Conservation (phyloP, 2,329 filamentous ascomycete genomes). For the Colletotrichum magnum region DNA sequence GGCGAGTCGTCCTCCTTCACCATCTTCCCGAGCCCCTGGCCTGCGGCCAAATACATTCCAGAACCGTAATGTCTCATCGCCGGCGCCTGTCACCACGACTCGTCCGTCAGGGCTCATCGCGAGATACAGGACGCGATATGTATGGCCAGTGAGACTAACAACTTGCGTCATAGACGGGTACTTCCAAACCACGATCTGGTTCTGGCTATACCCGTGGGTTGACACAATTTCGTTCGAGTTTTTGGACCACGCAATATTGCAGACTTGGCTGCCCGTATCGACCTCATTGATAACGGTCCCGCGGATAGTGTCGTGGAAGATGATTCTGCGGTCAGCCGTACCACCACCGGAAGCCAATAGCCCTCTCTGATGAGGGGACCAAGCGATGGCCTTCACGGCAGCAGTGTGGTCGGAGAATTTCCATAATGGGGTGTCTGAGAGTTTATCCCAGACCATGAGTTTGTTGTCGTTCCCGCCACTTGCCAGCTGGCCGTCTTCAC, state of each 20-base stretch:
- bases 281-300: constrained; percentile 87
- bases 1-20: constrained; percentile 75
- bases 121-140: constrained; percentile 94
- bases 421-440: constrained; percentile 91
- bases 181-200: constrained; percentile 99
- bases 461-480: constrained; percentile 99
- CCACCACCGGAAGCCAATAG: constrained; percentile 96
- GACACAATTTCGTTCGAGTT: constrained; percentile 98
- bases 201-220: constrained; percentile 97
- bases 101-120: constrained; percentile 98
- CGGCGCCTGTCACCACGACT: constrained; percentile 94
- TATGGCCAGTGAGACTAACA: constrained; percentile 94
- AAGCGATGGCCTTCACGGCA: constrained; percentile 97
- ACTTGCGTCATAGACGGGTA: constrained; percentile 99
- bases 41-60: constrained; percentile 96
- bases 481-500: constrained; percentile 93
- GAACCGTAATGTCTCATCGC: constrained; percentile 95
- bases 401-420: constrained; percentile 96
- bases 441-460: constrained; percentile 97
- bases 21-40: constrained; percentile 78
- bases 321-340: constrained; percentile 95
- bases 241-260: constrained; percentile 96
- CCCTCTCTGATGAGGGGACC: constrained; percentile 96
- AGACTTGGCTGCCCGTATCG: constrained; percentile 98
- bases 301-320: constrained; percentile 97